Base-by-base conservation (phyloP, 345 rosid species). In the Bruguiera gymnorhiza region DNA sequence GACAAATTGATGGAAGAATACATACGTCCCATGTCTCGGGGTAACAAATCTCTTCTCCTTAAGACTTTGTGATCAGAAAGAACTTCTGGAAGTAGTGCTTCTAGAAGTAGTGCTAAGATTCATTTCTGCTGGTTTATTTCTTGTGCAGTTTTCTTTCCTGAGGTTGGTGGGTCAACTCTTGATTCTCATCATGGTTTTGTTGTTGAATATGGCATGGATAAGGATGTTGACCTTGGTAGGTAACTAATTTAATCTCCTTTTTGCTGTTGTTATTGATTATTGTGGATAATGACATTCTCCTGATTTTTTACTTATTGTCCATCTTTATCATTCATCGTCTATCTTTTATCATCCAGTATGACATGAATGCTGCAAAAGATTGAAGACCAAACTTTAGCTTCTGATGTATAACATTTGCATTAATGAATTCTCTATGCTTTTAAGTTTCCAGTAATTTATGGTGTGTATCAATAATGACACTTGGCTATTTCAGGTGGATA, bases 141-240 rank as follows among this genome's bases (percentile, higher is more conserved):
- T 50, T 63, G 6, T 86, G 84, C 84, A 95, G 99, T 84, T 70
- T 73, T 96, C 82, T 90, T 86, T 76, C 88, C 91, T 24, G 96
- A 92, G 55, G 87, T 92, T 67, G 89, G 91, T 69, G 96, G 97
- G 60, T 76, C 84, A 65, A 78, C 90, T 9, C 78, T 96, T 80
- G 98, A 92, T 86, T 96, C 95, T 72, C 98, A 96, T 81, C 99
- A 96, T 82, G 98, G 99, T 72, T 92, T 83, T 78, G 81, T 95
- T 76, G 98, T 95, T 64, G 96, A 95, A 74, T 90, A 95, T 80
- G 97, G 98, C 70, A 77, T 75, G 21, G 85, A 90, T 60, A 84
- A 89, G 80, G 99, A 92, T 76, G 75, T 81, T 58, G 99, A 95
- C 62, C 94, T 95, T 68, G 99, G 97, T 89, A 86, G 59, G 88